phyloP scores from a whole-genome alignment of 169 alveolate species.

The Cryptosporidium sp. region DNA sequence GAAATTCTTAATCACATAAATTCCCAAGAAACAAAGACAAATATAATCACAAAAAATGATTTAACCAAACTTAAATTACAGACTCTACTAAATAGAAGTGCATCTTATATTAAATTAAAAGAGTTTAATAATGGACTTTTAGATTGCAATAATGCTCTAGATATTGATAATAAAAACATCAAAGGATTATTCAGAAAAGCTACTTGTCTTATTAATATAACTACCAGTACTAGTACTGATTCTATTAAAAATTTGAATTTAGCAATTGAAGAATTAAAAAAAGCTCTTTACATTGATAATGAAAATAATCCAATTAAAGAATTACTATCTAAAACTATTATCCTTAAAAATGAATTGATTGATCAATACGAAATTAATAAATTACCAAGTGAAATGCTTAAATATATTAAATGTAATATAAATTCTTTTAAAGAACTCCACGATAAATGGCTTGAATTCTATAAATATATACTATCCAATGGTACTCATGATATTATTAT shows the following conservation, averaged over 20 bases:
- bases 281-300: constrained; percentile 8
- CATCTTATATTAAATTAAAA: constrained; percentile 22
- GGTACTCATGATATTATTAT: constrained; percentile 28
- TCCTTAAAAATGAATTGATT: not conserved
- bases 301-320: constrained; percentile 3
- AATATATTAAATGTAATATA: not conserved
- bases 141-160: constrained; percentile 19
- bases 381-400: constrained; percentile 40
- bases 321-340: constrained; percentile 1
- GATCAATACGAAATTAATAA: not conserved
- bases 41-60: no score
- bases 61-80: constrained; percentile 2
- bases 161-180: constrained; percentile 1
- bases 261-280: constrained; percentile 44
- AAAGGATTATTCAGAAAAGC: constrained; percentile 55
- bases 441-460: not conserved
- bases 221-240: not conserved
- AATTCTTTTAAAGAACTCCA: not conserved
- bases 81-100: constrained; percentile 30
- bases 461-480: constrained; percentile 17
- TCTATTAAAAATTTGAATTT: not conserved
- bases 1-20: constrained; percentile 8
- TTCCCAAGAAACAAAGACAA: not conserved
- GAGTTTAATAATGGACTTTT: constrained; percentile 14
- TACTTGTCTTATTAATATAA: constrained; percentile 2